These are phyloP conservation scores for Fusarium sp. DNA, from an alignment of 2,329 filamentous ascomycete species.

Conservation along the genomic window DNA sequence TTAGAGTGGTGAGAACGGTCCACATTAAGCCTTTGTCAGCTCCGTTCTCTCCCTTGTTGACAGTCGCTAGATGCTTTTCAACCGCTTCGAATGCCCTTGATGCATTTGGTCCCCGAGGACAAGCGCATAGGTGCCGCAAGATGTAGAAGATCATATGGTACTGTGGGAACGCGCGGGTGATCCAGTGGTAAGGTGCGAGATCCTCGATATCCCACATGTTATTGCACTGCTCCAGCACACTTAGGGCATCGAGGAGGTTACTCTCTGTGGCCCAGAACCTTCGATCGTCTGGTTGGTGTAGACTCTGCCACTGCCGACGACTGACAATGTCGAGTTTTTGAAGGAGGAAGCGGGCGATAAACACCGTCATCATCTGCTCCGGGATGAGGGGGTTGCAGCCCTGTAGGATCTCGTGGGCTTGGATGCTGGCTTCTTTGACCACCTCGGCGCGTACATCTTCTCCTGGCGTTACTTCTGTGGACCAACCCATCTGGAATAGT, in stretches of 20 bases:
- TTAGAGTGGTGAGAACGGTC: constrained; percentile 44
- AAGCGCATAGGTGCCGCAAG: constrained; percentile 54
- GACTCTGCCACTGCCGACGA: constrained; percentile 51
- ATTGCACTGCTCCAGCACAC: constrained; percentile 46
- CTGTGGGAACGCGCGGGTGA: constrained; percentile 51
- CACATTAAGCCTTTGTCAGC: constrained; percentile 42
- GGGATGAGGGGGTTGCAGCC: constrained; percentile 63
- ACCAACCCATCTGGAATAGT: constrained; percentile 35
- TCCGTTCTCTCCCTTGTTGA: background rate
- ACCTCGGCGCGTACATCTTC: constrained; percentile 52
- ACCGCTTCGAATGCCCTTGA: constrained; percentile 47
- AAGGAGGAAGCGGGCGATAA: constrained; percentile 43
- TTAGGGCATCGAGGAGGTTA: constrained; percentile 47
- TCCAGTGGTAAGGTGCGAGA: constrained; percentile 50
- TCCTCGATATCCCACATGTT: constrained; percentile 49
- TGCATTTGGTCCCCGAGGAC: constrained; percentile 44
- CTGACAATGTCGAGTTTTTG: constrained; percentile 58
- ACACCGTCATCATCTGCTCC: constrained; percentile 45
- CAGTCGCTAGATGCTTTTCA: constrained; percentile 18
- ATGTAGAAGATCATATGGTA: constrained; percentile 55
- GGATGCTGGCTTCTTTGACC: constrained; percentile 39
- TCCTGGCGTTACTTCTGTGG: constrained; percentile 5
- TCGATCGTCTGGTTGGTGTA: constrained; percentile 29
- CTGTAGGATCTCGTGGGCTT: constrained; percentile 11
- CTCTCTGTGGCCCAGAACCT: constrained; percentile 43